phyloP scores from a whole-genome alignment of 73 alveolate genomes.

The Vitrella brassicaformis region DNA sequence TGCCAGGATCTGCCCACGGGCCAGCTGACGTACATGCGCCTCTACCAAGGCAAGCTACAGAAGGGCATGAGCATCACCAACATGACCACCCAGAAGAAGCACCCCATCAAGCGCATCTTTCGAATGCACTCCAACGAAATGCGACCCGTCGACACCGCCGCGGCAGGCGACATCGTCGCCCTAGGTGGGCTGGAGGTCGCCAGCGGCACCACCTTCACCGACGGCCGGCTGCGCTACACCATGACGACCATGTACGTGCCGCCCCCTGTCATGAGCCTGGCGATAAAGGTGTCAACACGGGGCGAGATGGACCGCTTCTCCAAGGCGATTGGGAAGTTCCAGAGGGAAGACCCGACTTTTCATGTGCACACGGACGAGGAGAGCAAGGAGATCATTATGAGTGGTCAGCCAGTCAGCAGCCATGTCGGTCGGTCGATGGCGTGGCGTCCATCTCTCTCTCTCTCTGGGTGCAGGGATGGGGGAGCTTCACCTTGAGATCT shows the following conservation, averaged over 20 bases:
- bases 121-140: conserved; percentile 85
- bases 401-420: too few species aligned
- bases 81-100: conserved; percentile 48
- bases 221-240: conserved; percentile 29
- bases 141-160: conserved; percentile 66
- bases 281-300: conserved; percentile 55
- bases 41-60: conserved; percentile 59
- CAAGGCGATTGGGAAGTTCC: conserved; percentile 58
- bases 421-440: too few species aligned
- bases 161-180: conserved; percentile 89
- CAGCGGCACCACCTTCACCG: conserved; percentile 79
- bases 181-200: conserved; percentile 84
- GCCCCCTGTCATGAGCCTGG: conserved; percentile 68
- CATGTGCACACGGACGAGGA: conserved; percentile 32
- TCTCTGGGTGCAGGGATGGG: conserved; percentile 93
- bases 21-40: conserved; percentile 44
- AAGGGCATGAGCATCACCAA: conserved; percentile 63
- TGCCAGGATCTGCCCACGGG: conserved; percentile 55
- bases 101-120: conserved; percentile 21
- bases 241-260: conserved; percentile 77
- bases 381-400: conserved; percentile 5
- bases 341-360: conserved; percentile 84
- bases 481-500: conserved; percentile 77
- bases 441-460: too few species aligned
- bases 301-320: conserved; percentile 43